Conservation (phyloP, 2,329 filamentous ascomycete species). For the Gliomastix tumulicola region DNA sequence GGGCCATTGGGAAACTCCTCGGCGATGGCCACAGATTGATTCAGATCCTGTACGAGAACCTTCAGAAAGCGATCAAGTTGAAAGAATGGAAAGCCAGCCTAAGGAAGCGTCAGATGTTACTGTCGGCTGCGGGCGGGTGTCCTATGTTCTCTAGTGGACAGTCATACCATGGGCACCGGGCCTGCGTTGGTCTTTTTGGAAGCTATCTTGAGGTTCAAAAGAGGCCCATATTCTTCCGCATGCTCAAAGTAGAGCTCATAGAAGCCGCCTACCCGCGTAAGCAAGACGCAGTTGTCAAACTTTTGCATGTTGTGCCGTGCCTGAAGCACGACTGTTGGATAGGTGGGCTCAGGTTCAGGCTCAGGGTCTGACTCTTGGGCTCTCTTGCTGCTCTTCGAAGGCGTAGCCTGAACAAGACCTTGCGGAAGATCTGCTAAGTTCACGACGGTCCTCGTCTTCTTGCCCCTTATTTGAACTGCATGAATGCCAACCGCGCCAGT, state of each 20-base stretch:
- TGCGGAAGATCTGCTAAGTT: constrained; percentile 52
- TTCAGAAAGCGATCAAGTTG: constrained; percentile 92
- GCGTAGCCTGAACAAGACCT: constrained; percentile 34
- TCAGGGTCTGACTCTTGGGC: constrained; percentile 13
- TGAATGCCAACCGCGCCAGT: too few species aligned
- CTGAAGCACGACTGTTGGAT: constrained; percentile 85
- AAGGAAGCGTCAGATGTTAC: too few species aligned
- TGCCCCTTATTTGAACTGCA: constrained; percentile 35
- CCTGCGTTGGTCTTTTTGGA: constrained; percentile 73
- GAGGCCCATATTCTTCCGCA: constrained; percentile 78
- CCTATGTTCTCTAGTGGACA: too few species aligned
- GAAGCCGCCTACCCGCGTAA: constrained; percentile 91
- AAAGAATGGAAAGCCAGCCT: constrained; percentile 90
- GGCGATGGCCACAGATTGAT: constrained; percentile 85
- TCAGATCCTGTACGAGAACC: constrained; percentile 82
- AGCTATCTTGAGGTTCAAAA: constrained; percentile 82
- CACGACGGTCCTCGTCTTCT: constrained; percentile 47
- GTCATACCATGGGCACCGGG: constrained; percentile 73
- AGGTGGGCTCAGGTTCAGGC: constrained; percentile 44
- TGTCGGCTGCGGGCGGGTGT: too few species aligned
- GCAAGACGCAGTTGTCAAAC: constrained; percentile 81
- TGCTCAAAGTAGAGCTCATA: constrained; percentile 98
- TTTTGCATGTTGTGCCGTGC: constrained; percentile 84
- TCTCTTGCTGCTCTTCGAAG: too few species aligned
- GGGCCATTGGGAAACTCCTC: constrained; percentile 81